A percentile compares a stretch with the other conserved stretches of the same genome.
Evolutionary conservation across 208 protist genomes (phyloP).

Genomic region (Acanthamoeba rhysodes): DNA sequence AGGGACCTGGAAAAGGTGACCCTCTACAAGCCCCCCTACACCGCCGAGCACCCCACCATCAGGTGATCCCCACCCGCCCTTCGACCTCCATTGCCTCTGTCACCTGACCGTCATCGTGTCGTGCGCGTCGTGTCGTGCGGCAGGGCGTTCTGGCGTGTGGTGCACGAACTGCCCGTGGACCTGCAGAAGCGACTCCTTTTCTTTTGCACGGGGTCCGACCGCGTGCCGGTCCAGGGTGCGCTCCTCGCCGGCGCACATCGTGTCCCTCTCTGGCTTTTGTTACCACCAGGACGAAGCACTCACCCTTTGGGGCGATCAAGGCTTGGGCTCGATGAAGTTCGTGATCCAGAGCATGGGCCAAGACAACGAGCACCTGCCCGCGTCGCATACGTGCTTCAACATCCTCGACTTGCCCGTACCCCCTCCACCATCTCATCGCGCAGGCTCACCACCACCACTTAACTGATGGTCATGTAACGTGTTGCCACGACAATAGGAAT

Average conservation of each 20-base stretch:
- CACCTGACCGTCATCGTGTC: background rate
- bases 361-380: slow-evolving; percentile 87
- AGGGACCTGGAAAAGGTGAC: slow-evolving; percentile 80
- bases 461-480: background rate
- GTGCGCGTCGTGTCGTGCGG: background rate
- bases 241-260: no score
- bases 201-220: slow-evolving; percentile 53
- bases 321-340: slow-evolving; percentile 33
- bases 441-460: background rate
- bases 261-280: background rate
- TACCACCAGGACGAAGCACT: background rate
- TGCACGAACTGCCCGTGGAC: slow-evolving; percentile 69
- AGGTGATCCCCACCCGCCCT: slow-evolving; percentile 14
- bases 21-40: slow-evolving; percentile 82
- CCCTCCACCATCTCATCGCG: background rate
- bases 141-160: slow-evolving; percentile 83
- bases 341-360: slow-evolving; percentile 16
- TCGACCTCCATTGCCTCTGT: background rate
- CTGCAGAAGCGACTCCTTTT: slow-evolving; percentile 23
- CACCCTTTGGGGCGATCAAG: background rate
- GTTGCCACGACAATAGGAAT: slow-evolving; percentile 79
- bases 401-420: slow-evolving; percentile 90
- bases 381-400: slow-evolving; percentile 94
- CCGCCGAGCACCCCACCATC: slow-evolving; percentile 78
- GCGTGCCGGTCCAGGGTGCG: slow-evolving; percentile 30